Conservation (phyloP, 805 yeast genomes). For the Cephaloascus albidus region DNA sequence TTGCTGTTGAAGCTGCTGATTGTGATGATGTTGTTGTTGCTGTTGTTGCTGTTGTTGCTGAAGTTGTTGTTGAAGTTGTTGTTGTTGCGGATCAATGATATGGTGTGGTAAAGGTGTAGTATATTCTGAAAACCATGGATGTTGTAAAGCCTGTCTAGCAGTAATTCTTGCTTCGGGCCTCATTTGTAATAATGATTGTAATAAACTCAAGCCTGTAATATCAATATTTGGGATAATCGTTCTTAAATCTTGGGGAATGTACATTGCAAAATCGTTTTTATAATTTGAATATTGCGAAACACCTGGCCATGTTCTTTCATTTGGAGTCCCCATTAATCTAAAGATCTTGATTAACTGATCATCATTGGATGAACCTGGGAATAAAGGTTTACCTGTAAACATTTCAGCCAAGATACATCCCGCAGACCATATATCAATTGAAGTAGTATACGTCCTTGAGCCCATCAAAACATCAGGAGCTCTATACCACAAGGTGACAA, state of each 20-base stretch:
- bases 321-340: constrained; percentile 93
- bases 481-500: constrained; percentile 95
- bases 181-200: constrained; percentile 51
- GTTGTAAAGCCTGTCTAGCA: constrained; percentile 53
- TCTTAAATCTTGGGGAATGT: constrained; percentile 81
- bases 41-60: constrained; percentile 2
- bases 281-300: constrained; percentile 83
- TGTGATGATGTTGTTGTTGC: constrained; percentile 7
- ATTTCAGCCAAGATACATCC: constrained; percentile 98
- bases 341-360: constrained; percentile 91
- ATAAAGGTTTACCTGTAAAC: constrained; percentile 96
- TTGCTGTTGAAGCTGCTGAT: constrained; percentile 7
- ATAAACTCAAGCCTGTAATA: constrained; percentile 56
- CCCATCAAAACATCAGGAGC: constrained; percentile 97
- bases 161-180: constrained; percentile 53
- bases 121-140: constrained; percentile 79
- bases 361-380: constrained; percentile 94
- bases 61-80: constrained; percentile 4
- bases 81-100: constrained; percentile 16
- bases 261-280: constrained; percentile 74
- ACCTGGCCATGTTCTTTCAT: constrained; percentile 97
- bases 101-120: constrained; percentile 29
- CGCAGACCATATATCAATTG: constrained; percentile 97
- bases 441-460: constrained; percentile 89
- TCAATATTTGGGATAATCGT: constrained; percentile 62